Evolutionary conservation across 2,329 filamentous ascomycete species (phyloP).

Genomic region (Colletotrichum abscissum): DNA sequence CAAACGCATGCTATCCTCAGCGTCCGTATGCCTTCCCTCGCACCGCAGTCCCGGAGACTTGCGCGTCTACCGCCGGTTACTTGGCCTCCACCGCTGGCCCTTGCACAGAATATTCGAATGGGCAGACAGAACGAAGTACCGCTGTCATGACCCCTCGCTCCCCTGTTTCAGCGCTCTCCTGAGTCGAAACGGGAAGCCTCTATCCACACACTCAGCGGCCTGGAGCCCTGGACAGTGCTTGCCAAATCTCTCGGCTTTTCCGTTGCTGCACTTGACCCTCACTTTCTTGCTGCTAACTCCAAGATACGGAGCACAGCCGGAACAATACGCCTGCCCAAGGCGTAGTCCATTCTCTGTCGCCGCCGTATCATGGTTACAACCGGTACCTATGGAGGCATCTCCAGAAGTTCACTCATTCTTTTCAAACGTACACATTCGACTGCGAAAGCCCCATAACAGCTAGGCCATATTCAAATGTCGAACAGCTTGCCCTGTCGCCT

Average conservation of each 20-base stretch:
- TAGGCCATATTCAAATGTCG: neutral
- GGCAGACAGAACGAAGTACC: neutral
- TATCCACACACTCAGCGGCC: neutral
- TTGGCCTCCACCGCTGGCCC: neutral
- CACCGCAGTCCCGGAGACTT: neutral
- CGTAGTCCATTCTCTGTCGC: no score
- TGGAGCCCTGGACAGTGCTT: no score
- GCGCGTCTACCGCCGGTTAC: neutral
- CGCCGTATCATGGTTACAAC: neutral
- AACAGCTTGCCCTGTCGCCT: neutral
- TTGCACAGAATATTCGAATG: neutral
- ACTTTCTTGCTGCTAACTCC: no score
- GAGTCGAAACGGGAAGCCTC: no score
- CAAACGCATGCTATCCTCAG: neutral
- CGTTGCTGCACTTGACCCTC: no score
- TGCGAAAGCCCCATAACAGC: neutral
- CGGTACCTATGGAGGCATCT: neutral
- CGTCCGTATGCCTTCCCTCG: neutral
- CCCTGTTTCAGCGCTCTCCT: constrained; percentile 4
- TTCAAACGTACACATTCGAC: neutral
- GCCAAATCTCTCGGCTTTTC: no score
- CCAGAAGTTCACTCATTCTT: neutral
- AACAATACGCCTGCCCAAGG: no score
- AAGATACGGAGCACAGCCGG: no score
- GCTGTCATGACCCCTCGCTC: neutral